Percentiles rank a stretch among this genome's conserved stretches.
phyloP scores from a whole-genome alignment of 2,329 filamentous ascomycete species.

The Mollisiaceae sp. region DNA sequence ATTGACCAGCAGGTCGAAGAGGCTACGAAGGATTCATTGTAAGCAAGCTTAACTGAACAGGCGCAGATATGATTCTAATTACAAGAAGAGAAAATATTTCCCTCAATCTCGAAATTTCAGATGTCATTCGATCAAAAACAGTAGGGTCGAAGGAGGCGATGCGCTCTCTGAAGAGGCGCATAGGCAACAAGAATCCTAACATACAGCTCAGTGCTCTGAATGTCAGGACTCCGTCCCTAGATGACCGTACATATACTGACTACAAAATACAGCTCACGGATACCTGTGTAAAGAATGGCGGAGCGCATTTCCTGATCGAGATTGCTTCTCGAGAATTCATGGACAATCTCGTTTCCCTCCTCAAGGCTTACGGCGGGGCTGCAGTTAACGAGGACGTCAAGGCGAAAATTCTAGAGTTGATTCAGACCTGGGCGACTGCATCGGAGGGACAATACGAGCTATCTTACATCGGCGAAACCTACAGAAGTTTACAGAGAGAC shows the following conservation, averaged over 20 bases:
- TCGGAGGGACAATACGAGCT: slow-evolving; percentile 85
- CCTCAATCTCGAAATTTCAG: slow-evolving; percentile 96
- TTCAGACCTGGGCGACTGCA: slow-evolving; percentile 91
- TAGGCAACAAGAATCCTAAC: slow-evolving; percentile 98
- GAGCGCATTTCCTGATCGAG: slow-evolving; percentile 91
- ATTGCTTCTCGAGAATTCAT: slow-evolving; percentile 98
- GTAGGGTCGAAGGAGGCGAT: slow-evolving; percentile 98
- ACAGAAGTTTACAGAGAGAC: slow-evolving; percentile 80
- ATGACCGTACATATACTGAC: slow-evolving; percentile 39
- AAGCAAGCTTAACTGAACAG: slow-evolving; percentile 44
- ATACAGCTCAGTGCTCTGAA: slow-evolving; percentile 94
- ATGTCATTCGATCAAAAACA: slow-evolving; percentile 95
- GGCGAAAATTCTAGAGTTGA: slow-evolving; percentile 87
- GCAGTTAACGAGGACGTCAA: slow-evolving; percentile 86
- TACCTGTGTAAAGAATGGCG: slow-evolving; percentile 98
- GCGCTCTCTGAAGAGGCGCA: slow-evolving; percentile 90
- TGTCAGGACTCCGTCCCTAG: slow-evolving; percentile 51
- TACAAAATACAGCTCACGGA: slow-evolving; percentile 75
- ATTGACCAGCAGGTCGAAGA: slow-evolving; percentile 97
- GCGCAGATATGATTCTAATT: slow-evolving; percentile 31
- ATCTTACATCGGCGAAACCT: slow-evolving; percentile 86
- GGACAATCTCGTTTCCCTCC: slow-evolving; percentile 90
- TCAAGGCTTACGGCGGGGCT: slow-evolving; percentile 76
- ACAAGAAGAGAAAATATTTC: slow-evolving; percentile 85
- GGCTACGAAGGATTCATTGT: slow-evolving; percentile 89